Evolutionary conservation across 2,329 filamentous ascomycete genomes (phyloP).

Genomic region (Dichotomopilus funicola): DNA sequence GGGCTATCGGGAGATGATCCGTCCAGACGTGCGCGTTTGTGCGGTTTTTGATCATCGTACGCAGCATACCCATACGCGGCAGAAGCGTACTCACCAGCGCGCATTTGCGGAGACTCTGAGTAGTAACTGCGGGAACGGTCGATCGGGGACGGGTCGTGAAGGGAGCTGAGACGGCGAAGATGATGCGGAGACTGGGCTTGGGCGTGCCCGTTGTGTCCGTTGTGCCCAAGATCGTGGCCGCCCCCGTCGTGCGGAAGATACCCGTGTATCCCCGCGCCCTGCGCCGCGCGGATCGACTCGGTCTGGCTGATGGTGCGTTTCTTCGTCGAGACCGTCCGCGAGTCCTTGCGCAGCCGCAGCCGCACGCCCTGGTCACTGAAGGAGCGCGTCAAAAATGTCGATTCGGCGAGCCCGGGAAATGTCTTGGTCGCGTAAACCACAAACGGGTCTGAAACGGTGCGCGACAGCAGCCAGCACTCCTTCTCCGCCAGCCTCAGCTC

Average conservation of each 20-base stretch:
- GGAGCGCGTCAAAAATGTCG: slow-evolving; percentile 70
- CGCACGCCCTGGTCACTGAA: slow-evolving; percentile 86
- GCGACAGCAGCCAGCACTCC: slow-evolving; percentile 32
- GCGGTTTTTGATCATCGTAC: slow-evolving; percentile 19
- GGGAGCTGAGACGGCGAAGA: slow-evolving; percentile 17
- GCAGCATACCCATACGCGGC: slow-evolving; percentile 17
- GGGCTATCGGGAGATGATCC: slow-evolving; percentile 11
- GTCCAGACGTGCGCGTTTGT: slow-evolving; percentile 22
- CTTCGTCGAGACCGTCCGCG: slow-evolving; percentile 49
- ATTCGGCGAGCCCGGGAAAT: slow-evolving; percentile 75
- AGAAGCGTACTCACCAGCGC: slow-evolving; percentile 16
- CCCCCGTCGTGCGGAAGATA: slow-evolving; percentile 14
- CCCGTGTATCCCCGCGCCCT: slow-evolving; percentile 8
- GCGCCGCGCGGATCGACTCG: slow-evolving; percentile 13
- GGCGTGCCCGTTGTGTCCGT: slow-evolving; percentile 7
- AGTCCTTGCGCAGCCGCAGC: slow-evolving; percentile 75
- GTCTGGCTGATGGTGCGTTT: slow-evolving; percentile 35
- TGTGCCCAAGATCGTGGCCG: slow-evolving; percentile 19
- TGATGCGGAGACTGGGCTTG: slow-evolving; percentile 13
- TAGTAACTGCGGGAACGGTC: slow-evolving; percentile 20
- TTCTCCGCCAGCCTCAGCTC: slow-evolving; percentile 47
- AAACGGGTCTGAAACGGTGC: slow-evolving; percentile 59
- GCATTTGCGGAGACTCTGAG: slow-evolving; percentile 20
- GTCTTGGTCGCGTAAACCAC: slow-evolving; percentile 59
- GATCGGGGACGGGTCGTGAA: slow-evolving; percentile 16